Evolutionary conservation across 2,329 filamentous ascomycete genomes (phyloP), one percentile per base, ranked within the genome.

Genomic region (Aspergillus flavus): DNA sequence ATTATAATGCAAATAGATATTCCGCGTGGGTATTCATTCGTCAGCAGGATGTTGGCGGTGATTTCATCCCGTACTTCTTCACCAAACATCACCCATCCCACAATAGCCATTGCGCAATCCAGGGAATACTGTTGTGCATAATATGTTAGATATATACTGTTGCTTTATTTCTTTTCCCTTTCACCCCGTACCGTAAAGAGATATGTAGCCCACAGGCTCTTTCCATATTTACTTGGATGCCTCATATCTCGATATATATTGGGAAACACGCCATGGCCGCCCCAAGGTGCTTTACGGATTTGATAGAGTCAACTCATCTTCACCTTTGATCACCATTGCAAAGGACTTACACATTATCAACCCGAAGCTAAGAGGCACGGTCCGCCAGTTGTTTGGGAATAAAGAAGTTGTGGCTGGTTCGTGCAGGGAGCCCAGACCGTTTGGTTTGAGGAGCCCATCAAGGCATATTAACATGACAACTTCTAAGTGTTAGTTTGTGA

Each of bases 61-160:
- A 98, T 89, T 76, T 96, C 93, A 67, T 97, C 94, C 61, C 85
- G 86, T 59, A 97, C 92, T n/a, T 82, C 85, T 69, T 96, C 91
- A 64, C 94, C 94, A 76, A 97, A 99, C 94, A 99, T 98, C 67
- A 97, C 84, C 62, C 95, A 86, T 45, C 95, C 94, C 12, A 91
- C 87, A 52, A 95, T 86, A 30, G 93, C 94, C 74, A 96, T 93
- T 53, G 88, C 86, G 30, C 90, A 84, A 76, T 98, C 94, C 14
- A 98, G 85, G 23, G 92, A 74, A 75, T 92, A 94, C 87, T 91
- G 61, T 57, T 39, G 43, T 21, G 30, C 5, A 46, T 36, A 4
- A 61, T 36, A 59, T 39, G 52, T 71, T 64, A 71, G 62, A 59
- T 4, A 23, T 32, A 9, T 26, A 30, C 11, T 11, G 28, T 19